Base-by-base conservation (phyloP, 768 basidiomycete species). In the Neoboletus magnificus region DNA sequence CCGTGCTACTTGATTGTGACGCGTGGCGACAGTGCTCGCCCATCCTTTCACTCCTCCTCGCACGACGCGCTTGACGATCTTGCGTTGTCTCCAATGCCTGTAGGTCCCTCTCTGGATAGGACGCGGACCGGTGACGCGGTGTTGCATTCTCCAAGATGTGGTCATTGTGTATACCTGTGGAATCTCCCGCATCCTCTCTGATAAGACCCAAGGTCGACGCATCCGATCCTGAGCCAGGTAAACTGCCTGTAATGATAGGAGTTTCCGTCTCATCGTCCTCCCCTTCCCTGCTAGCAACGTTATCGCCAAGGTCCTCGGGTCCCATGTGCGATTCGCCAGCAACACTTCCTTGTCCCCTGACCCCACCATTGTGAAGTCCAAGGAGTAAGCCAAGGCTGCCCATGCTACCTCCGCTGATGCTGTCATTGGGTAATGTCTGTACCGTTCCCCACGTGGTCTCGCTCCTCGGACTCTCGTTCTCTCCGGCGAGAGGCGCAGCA, bases 401-500 rank as follows among this genome's bases (percentile, higher is more conserved):
- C 61, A 71, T 61, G 23, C 68, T 68, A 13, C 59, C 62, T 25
- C 57, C 66, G 35, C 56, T 57, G 41, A 62, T 37, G 49, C 58
- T 62, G 40, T 48, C 49, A 35, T 40, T 23, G 60, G 69, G 62
- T 16, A 60, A 50, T 3, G 73, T 65, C 7, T 59, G 64, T 2
- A 71, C 62, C n/a, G 72, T 73, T 37, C 72, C 72, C 72, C 72
- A 73, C 2, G 72, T 73, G 18, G 71, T 71, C 55, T 67, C 70
- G 55, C 70, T 72, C 50, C 70, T 60, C 11, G 70, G 71, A 10
- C 69, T 72, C 23, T 67, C 69, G 46, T 56, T 25, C 52, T 58
- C 65, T 5, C 52, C 49, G 0, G 46, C 48, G n/a, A 66, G 58
- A 1, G 68, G 61, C 16, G 27, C 55, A 40, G 42, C 53, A 12